Evolutionary conservation across 2,329 filamentous ascomycete species (phyloP), one percentile per base, ranked within the genome.

Genomic region (Trichoderma simmonsii): DNA sequence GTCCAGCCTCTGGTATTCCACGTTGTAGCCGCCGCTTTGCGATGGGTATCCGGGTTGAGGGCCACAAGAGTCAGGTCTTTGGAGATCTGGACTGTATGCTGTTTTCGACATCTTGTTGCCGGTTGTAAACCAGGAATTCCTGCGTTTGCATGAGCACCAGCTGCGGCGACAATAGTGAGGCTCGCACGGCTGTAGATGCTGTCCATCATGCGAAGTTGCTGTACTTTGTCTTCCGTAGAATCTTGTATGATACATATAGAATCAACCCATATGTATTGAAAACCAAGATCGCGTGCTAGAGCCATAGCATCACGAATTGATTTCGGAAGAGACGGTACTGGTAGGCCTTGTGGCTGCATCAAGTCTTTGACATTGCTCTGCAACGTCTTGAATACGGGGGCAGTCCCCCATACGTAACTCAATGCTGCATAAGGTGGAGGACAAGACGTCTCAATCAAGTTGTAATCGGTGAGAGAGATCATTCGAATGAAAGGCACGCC

Each of bases 231-330:
- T 0, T 24, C 34, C 21, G 1, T 6, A 18, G 64, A 71, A 18
- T 74, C 73, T 56, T 74, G 73, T 11, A 74, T 56, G 12, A 74
- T 74, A 15, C 73, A 74, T 51, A 74, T 15, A 1, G 73, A 71
- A 24, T 74, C 73, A 30, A 74, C 62, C 73, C 73, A 74, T 12
- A 74, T 54, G 59, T 73, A 74, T 21, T 62, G 28, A 24, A 73
- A 51, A 12, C 73, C 71, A 9, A 74, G 63, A 8, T 59, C 39
- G 14, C 60, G 62, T 18, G 64, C 59, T 11, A 74, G 63, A 56
- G 4, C 24, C 32, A 74, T 73, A 5, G 71, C 71, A 65, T 74
- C 73, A 2, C 36, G 59, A 26, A 73, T 71, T 3, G 71, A 71
- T 26, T 51, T 73, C 9, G 71, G 71, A 56, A 73, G 59, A 24